These are phyloP conservation scores for Aspergillus neoniger DNA, from an alignment of 2,329 filamentous ascomycete genomes.

Conservation along the genomic window DNA sequence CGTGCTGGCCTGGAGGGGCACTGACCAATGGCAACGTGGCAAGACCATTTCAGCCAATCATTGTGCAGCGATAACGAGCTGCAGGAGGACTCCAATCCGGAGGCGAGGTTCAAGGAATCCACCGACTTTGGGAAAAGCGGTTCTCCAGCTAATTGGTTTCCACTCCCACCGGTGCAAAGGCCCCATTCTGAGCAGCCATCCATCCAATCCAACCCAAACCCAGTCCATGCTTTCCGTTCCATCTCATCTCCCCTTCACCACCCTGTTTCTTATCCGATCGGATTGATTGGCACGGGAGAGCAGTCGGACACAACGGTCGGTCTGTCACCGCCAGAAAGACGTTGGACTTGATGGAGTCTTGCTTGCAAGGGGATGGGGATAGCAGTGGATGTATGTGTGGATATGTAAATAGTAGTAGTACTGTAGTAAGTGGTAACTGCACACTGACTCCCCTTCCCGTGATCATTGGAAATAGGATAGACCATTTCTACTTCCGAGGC, in stretches of 20 bases:
- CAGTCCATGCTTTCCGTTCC: not conserved
- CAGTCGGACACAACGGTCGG: conserved; percentile 2
- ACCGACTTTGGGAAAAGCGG: conserved; percentile 16
- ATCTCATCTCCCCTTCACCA: not conserved
- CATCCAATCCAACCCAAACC: not conserved
- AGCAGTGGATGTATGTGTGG: not conserved
- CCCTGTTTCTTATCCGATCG: conserved; percentile 2
- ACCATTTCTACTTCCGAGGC: not conserved
- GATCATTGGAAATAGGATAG: not conserved
- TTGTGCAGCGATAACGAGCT: conserved; percentile 19
- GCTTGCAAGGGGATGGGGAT: not conserved
- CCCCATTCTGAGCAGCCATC: conserved; percentile 1
- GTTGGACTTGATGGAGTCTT: not conserved
- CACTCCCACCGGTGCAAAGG: conserved; percentile 1
- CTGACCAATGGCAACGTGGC: conserved; percentile 19
- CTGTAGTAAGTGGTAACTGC: no score
- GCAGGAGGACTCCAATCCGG: conserved; percentile 19
- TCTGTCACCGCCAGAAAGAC: conserved; percentile 10
- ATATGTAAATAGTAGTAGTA: no score
- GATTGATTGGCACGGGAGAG: conserved; percentile 8
- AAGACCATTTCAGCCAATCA: conserved; percentile 11
- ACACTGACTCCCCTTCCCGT: not conserved
- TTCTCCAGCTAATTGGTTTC: conserved; percentile 22
- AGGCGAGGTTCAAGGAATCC: conserved; percentile 15
- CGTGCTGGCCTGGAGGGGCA: conserved; percentile 17